A percentile compares a stretch with the other conserved stretches of the same genome.
phyloP scores from a whole-genome alignment of 129 eudicot species.

The Artemisia argyi region DNA sequence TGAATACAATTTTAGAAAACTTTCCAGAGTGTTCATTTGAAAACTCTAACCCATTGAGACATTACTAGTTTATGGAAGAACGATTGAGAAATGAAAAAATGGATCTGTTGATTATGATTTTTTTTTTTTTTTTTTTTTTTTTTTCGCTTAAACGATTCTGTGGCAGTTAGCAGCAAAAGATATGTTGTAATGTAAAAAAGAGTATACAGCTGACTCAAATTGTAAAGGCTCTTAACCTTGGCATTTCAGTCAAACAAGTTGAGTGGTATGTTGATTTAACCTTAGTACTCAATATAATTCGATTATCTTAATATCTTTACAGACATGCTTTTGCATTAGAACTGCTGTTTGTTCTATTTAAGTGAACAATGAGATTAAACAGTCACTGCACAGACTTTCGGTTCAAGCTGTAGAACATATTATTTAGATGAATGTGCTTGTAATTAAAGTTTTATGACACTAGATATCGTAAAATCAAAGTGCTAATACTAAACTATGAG shows the following conservation, averaged over 20 bases:
- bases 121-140: too few relatives aligned
- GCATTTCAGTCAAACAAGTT: background rate
- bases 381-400: background rate
- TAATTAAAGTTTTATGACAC: background rate
- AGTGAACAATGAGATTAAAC: background rate
- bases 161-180: background rate
- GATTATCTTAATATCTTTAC: conserved; percentile 1
- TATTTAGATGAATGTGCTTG: conserved; percentile 15
- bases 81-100: background rate
- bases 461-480: conserved; percentile 17
- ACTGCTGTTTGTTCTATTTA: background rate
- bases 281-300: background rate
- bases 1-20: too few relatives aligned
- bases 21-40: too few relatives aligned
- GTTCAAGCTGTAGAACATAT: conserved; percentile 1
- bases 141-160: background rate
- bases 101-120: too few relatives aligned
- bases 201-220: background rate
- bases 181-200: background rate
- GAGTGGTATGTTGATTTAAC: background rate
- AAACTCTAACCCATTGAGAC: too few relatives aligned
- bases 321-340: conserved; percentile 5
- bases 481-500: conserved; percentile 18
- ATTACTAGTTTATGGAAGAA: background rate
- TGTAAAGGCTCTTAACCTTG: background rate